Base-by-base conservation (phyloP, 2,329 filamentous ascomycete species). In the Xylariaceae sp. region DNA sequence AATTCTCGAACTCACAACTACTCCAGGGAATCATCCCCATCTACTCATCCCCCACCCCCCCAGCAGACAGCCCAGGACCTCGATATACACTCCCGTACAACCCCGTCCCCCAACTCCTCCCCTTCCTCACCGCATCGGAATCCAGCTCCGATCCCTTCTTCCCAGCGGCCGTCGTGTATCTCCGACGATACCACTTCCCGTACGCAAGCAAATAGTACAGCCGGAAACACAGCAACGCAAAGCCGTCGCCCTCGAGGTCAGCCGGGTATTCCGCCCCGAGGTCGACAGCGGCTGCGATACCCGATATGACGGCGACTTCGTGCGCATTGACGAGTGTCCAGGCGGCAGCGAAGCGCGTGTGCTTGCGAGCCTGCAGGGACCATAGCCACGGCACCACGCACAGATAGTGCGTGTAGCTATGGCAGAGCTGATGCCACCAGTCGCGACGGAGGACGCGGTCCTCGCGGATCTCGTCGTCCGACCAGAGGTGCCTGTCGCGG, bases 251-350 rank as follows among this genome's bases (percentile, higher is more conserved):
- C 68, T 85, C 83, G 1, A 86, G 64, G 61, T 85, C 83, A 56
- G 77, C 78, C 0, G 81, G 81, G 63, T 88, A 88, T 5, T 72
- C 71, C 0, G 84, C 85, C 1, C 86, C 86, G 9, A 88, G 71
- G 58, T 85, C 81, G 26, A 86, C 84, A 0, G 85, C 86, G 1
- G 85, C 85, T 2, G 83, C 83, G 48, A 88, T 82, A 1, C 85
- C 85, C 37, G 79, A 82, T 60, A 88, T 82, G 55, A 85, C 79
- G 9, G 86, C 85, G 11, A 85, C 77, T 66, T 88, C 86, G 63
- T 88, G 81, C 1, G 80, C 80, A 56, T 84, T 84, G 55, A 88
- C 80, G 54, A 87, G 74, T 0, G 84, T 87, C 84, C 84, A 87
- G 19, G 77, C 74, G 0, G 76, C 80, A 1, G 83, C 84, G 64